Evolutionary conservation across 140 eudicot species (phyloP).

Genomic region (Stevia rebaudiana): DNA sequence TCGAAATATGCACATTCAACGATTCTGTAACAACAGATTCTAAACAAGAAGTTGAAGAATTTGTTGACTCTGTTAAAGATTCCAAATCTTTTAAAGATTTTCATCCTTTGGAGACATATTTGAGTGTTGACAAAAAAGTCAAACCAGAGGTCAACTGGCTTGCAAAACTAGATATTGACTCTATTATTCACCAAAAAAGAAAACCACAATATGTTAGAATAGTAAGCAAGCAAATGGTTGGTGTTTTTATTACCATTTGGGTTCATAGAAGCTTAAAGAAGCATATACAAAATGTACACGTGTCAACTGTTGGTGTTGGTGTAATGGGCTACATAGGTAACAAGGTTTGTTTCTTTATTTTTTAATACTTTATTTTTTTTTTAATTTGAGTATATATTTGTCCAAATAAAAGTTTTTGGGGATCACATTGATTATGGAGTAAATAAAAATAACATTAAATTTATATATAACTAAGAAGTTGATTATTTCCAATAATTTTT

Average conservation of each 20-base stretch:
- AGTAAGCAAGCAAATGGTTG: constrained; percentile 64
- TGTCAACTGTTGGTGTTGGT: constrained; percentile 54
- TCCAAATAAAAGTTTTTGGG: not conserved
- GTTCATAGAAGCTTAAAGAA: constrained; percentile 46
- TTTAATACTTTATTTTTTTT: not conserved
- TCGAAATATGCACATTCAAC: constrained; percentile 37
- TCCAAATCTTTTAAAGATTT: constrained; percentile 40
- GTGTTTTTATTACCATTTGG: constrained; percentile 54
- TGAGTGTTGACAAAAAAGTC: constrained; percentile 25
- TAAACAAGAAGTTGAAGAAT: constrained; percentile 33
- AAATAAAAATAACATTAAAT: no score
- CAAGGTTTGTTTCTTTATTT: constrained; percentile 34
- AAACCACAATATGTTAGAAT: constrained; percentile 40
- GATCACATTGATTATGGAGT: not conserved
- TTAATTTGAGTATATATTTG: not conserved
- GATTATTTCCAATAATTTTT: not conserved
- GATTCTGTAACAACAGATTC: constrained; percentile 46
- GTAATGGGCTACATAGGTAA: constrained; percentile 56
- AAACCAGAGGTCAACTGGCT: constrained; percentile 29
- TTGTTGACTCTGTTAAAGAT: constrained; percentile 36
- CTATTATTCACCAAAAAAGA: constrained; percentile 36
- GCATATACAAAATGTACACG: constrained; percentile 46
- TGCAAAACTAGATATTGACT: constrained; percentile 51
- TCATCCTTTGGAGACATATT: constrained; percentile 43
- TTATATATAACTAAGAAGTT: not conserved